These are phyloP conservation scores for Yamadazyma nakazawae DNA, from an alignment of 805 yeast species.

Conservation along the genomic window DNA sequence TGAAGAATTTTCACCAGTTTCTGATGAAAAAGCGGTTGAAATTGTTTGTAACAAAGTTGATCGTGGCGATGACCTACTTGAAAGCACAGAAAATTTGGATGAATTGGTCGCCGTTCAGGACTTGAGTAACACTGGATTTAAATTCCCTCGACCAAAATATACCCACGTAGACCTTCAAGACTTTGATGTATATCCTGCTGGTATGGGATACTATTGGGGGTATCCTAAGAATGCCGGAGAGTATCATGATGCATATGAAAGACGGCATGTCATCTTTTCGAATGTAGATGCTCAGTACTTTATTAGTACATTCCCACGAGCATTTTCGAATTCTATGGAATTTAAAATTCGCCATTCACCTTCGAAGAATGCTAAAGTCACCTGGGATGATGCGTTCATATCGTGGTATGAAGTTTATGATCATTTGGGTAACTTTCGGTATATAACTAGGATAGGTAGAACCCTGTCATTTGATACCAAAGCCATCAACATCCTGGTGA, in stretches of 20 bases:
- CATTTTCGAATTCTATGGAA: conserved; percentile 22
- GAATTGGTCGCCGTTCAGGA: conserved; percentile 3
- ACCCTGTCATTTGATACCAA: conserved; percentile 12
- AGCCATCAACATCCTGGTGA: conserved; percentile 12
- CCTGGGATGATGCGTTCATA: conserved; percentile 31
- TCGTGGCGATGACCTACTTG: conserved; percentile 5
- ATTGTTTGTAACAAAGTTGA: conserved; percentile 24
- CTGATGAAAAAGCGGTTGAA: conserved; percentile 24
- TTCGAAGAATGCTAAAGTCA: conserved; percentile 3
- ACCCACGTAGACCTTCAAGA: conserved; percentile 27
- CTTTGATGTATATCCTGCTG: conserved; percentile 24
- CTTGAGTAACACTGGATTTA: neutral
- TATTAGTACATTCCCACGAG: conserved; percentile 16
- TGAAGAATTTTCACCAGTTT: conserved; percentile 30
- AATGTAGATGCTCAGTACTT: conserved; percentile 4
- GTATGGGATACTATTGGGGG: conserved; percentile 32
- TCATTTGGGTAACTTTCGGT: conserved; percentile 27
- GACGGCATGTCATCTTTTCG: conserved; percentile 9
- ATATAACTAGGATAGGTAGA: conserved; percentile 26
- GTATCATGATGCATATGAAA: conserved; percentile 8
- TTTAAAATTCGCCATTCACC: conserved; percentile 24
- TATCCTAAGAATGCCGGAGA: conserved; percentile 4
- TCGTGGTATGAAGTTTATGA: conserved; percentile 39
- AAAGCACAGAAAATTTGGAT: neutral
- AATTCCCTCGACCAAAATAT: conserved; percentile 24